A percentile compares a stretch with the other conserved stretches of the same genome.
These are phyloP conservation scores for Mycena sp. DNA, from an alignment of 1,284 basidiomycete species.

Conservation along the genomic window DNA sequence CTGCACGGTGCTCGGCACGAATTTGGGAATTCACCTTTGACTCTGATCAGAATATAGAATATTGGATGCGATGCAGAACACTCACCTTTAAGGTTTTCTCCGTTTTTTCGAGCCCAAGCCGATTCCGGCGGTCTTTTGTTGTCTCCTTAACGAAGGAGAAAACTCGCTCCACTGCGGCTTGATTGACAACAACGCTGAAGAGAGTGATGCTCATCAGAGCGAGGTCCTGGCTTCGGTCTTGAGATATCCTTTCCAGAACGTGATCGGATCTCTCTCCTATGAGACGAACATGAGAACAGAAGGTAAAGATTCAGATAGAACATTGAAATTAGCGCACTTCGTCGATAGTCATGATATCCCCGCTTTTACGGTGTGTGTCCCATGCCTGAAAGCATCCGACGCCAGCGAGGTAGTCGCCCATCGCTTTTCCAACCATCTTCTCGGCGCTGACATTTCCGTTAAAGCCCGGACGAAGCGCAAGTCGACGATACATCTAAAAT, in stretches of 20 bases:
- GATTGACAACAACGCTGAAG: too few species aligned
- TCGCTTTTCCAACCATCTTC: background rate
- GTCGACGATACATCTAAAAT: constrained; percentile 4
- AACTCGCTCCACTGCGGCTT: constrained; percentile 1
- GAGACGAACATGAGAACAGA: too few species aligned
- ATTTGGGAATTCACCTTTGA: background rate
- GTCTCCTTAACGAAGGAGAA: background rate
- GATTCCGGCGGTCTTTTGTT: background rate
- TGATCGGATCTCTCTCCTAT: too few species aligned
- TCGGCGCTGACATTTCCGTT: background rate
- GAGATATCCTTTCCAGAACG: too few species aligned
- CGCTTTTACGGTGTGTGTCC: background rate
- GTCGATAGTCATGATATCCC: too few species aligned
- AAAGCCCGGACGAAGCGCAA: background rate
- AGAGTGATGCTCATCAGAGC: too few species aligned
- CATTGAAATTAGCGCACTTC: too few species aligned
- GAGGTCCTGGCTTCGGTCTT: too few species aligned
- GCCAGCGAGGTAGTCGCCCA: background rate
- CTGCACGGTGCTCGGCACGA: background rate
- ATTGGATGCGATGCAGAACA: background rate
- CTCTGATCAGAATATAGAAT: background rate
- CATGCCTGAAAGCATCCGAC: background rate
- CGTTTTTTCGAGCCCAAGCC: background rate
- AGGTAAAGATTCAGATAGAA: too few species aligned
- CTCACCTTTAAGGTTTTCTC: background rate